These are phyloP conservation scores for Leishmania guyanensis DNA, from an alignment of 208 protist species.

Conservation along the genomic window DNA sequence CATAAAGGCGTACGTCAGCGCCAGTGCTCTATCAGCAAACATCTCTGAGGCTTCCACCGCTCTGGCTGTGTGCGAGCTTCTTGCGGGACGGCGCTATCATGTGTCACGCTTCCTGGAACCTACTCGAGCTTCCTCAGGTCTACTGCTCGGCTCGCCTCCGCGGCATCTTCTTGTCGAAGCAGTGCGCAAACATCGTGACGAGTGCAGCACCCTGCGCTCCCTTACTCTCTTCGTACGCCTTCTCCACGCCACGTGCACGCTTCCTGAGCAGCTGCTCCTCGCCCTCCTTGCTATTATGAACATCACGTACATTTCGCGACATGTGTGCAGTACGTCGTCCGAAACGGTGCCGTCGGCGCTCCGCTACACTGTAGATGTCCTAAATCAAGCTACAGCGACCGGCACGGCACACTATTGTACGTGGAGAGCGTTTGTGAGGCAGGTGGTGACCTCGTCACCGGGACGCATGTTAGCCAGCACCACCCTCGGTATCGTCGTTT, in stretches of 20 bases:
- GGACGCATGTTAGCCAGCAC: slow-evolving; percentile 14
- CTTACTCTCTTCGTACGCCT: slow-evolving; percentile 18
- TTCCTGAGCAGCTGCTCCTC: slow-evolving; percentile 1
- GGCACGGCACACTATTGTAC: background rate
- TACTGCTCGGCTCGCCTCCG: background rate
- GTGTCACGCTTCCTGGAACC: slow-evolving; percentile 7
- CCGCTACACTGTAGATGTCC: slow-evolving; percentile 11
- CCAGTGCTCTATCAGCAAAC: slow-evolving; percentile 6
- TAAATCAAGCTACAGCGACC: background rate
- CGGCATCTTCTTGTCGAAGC: background rate
- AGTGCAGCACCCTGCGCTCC: slow-evolving; percentile 1
- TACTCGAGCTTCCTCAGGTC: background rate
- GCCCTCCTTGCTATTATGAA: slow-evolving; percentile 5
- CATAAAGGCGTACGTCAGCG: slow-evolving; percentile 10
- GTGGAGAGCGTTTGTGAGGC: background rate
- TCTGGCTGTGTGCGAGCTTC: slow-evolving; percentile 9
- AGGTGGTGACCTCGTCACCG: slow-evolving; percentile 1
- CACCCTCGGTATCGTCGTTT: slow-evolving; percentile 14
- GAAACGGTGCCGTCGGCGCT: slow-evolving; percentile 9
- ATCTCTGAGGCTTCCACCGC: slow-evolving; percentile 1
- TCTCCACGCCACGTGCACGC: slow-evolving; percentile 8
- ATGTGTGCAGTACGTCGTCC: background rate
- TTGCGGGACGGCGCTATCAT: slow-evolving; percentile 13
- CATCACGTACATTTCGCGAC: slow-evolving; percentile 1
- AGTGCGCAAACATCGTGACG: slow-evolving; percentile 9